Percentiles rank a stretch among this genome's conserved stretches.
phyloP scores from a whole-genome alignment of 2,329 filamentous ascomycete species.

The Hypoxylon sp. region DNA sequence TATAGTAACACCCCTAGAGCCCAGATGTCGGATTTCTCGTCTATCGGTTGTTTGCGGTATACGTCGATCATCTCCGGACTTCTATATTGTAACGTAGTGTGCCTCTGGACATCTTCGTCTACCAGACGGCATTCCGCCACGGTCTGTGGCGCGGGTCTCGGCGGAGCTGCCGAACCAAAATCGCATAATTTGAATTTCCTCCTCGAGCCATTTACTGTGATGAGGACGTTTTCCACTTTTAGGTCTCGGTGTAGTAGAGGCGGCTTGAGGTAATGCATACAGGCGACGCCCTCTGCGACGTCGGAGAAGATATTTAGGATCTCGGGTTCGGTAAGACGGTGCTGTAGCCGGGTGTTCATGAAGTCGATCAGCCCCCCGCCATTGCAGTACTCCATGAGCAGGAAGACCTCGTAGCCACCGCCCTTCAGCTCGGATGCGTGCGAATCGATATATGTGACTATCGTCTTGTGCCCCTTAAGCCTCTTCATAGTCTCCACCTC shows the following conservation, averaged over 20 bases:
- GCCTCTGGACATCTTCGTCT: conserved; percentile 96
- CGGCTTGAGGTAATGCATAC: conserved; percentile 98
- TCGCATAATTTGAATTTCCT: conserved; percentile 95
- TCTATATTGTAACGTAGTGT: conserved; percentile 96
- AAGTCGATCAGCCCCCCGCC: conserved; percentile 98
- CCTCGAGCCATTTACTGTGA: conserved; percentile 74
- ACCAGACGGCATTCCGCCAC: conserved; percentile 90
- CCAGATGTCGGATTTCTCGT: conserved; percentile 99
- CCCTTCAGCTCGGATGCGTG: conserved; percentile 94
- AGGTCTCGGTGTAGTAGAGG: conserved; percentile 92
- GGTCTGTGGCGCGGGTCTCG: conserved; percentile 85
- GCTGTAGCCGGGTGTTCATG: conserved; percentile 98
- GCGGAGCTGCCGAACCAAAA: conserved; percentile 91
- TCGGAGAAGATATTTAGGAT: conserved; percentile 97
- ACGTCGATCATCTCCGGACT: conserved; percentile 99
- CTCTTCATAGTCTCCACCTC: conserved; percentile 99
- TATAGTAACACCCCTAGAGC: conserved; percentile 94
- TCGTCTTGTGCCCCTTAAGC: conserved; percentile 93
- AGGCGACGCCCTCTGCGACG: conserved; percentile 94
- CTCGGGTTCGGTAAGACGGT: conserved; percentile 96
- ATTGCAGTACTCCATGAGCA: conserved; percentile 97
- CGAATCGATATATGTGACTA: conserved; percentile 98
- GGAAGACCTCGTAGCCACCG: conserved; percentile 95
- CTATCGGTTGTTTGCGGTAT: conserved; percentile 93
- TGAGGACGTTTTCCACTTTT: conserved; percentile 98